phyloP scores from a whole-genome alignment of 2,329 filamentous ascomycete species.

The Xylariaceae sp. region DNA sequence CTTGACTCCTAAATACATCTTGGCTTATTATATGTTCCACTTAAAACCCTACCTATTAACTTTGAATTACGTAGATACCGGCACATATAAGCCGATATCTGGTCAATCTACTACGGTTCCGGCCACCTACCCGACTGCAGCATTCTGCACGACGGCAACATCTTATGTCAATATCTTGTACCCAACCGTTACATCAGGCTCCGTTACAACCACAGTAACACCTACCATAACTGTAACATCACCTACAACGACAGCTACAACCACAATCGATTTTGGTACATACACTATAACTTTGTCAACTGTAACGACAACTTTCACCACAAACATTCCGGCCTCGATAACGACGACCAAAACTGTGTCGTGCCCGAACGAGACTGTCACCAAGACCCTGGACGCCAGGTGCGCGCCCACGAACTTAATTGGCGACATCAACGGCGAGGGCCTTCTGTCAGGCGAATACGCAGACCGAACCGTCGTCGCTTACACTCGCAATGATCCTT shows the following conservation, averaged over 20 bases:
- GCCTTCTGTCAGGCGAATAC: not conserved
- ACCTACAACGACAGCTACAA: not conserved
- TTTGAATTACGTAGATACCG: not conserved
- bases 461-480: not conserved
- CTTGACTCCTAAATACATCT: not conserved
- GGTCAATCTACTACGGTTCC: constrained; percentile 4
- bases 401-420: constrained; percentile 9
- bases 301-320: not conserved
- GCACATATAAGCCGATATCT: not conserved
- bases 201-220: not conserved
- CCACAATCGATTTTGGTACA: constrained; percentile 6
- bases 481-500: not conserved
- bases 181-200: not conserved
- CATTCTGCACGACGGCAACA: not conserved
- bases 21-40: no score
- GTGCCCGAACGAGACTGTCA: not conserved
- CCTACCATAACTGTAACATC: not conserved
- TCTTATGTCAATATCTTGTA: not conserved
- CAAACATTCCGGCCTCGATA: not conserved
- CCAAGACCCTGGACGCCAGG: constrained; percentile 1
- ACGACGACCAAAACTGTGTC: not conserved
- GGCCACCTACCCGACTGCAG: not conserved
- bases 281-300: not conserved
- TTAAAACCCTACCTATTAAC: not conserved
- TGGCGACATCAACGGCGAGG: constrained; percentile 1